A percentile compares a stretch with the other conserved stretches of the same genome.
Conservation (phyloP, 192 early-diverging fungal species). For the Coemansia sp. region DNA sequence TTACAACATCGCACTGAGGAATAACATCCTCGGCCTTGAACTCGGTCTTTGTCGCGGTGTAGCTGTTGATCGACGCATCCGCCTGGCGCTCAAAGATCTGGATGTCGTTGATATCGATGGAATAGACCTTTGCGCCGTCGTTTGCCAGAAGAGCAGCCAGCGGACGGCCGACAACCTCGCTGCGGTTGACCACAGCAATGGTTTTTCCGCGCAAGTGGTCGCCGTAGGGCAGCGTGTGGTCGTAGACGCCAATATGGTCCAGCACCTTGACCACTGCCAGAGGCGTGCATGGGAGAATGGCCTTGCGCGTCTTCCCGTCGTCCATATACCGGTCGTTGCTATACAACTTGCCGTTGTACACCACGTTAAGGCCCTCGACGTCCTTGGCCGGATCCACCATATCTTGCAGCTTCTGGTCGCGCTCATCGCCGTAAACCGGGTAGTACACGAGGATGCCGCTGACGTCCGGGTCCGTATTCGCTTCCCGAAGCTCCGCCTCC, state of each 20-base stretch:
- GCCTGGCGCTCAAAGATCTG: constrained; percentile 74
- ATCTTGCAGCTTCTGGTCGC: constrained; percentile 94
- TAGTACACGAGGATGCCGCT: constrained; percentile 99
- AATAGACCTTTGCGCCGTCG: constrained; percentile 97
- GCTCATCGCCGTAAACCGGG: constrained; percentile 91
- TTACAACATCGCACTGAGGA: constrained; percentile 90
- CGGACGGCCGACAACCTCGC: constrained; percentile 96
- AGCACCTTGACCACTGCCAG: constrained; percentile 94
- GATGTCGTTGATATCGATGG: constrained; percentile 88
- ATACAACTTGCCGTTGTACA: constrained; percentile 95
- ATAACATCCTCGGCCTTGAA: constrained; percentile 78
- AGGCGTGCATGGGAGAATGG: constrained; percentile 99
- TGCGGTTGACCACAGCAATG: constrained; percentile 93
- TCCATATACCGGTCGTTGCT: constrained; percentile 94
- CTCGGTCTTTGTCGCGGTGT: constrained; percentile 67
- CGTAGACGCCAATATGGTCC: constrained; percentile 94
- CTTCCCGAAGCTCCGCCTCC: constrained; percentile 80
- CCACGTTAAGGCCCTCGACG: constrained; percentile 95
- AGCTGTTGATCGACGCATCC: constrained; percentile 64
- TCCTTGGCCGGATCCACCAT: constrained; percentile 87
- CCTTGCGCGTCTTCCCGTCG: constrained; percentile 77
- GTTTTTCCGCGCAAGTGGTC: constrained; percentile 92
- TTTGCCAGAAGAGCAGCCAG: constrained; percentile 96
- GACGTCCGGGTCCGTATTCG: constrained; percentile 81
- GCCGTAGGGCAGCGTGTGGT: constrained; percentile 83